Conservation (phyloP, 2,329 filamentous ascomycete species). For the Zymoseptoria tritici region DNA sequence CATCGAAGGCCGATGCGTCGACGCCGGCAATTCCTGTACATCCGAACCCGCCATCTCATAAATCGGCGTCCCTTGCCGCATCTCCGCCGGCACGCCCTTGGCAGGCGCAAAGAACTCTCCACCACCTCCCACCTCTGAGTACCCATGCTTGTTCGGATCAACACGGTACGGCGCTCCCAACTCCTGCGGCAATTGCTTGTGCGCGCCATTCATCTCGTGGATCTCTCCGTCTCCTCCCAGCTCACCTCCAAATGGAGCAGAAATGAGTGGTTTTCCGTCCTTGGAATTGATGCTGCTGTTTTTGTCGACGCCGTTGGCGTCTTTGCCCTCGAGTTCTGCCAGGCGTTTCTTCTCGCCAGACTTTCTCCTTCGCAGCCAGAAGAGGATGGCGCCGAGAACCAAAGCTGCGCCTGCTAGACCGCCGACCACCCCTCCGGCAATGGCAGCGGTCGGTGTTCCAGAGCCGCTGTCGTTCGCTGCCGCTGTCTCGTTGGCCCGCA, state of each 20-base stretch:
- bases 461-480: constrained; percentile 10
- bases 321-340: constrained; percentile 27
- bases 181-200: constrained; percentile 22
- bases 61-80: constrained; percentile 23
- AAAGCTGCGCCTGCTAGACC: constrained; percentile 24
- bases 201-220: constrained; percentile 27
- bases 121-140: constrained; percentile 27
- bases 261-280: constrained; percentile 20
- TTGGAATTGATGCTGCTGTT: constrained; percentile 6
- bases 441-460: constrained; percentile 25
- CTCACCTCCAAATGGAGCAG: constrained; percentile 27
- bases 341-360: constrained; percentile 19
- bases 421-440: constrained; percentile 30
- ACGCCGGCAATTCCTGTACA: constrained; percentile 20
- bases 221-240: constrained; percentile 26
- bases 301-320: constrained; percentile 11
- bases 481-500: constrained; percentile 19
- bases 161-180: constrained; percentile 25
- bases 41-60: constrained; percentile 27
- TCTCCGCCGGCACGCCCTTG: constrained; percentile 16
- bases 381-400: constrained; percentile 22
- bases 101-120: constrained; percentile 16
- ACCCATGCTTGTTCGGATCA: constrained; percentile 28
- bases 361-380: constrained; percentile 22
- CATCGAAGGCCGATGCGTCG: constrained; percentile 1